Base-by-base conservation (phyloP, 2,329 filamentous ascomycete species). In the Xylaria hypoxylon region DNA sequence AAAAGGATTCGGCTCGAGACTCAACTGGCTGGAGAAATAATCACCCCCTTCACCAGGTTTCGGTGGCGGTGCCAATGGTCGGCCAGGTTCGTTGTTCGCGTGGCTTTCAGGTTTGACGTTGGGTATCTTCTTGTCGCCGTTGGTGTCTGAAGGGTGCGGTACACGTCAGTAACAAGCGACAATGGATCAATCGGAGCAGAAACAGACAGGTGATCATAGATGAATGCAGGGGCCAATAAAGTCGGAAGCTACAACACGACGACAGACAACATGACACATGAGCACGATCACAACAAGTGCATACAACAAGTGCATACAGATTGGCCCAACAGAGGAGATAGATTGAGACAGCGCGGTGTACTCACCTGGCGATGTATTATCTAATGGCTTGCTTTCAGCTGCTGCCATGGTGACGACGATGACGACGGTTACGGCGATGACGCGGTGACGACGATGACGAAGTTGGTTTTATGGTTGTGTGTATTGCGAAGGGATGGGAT, bases 1-100 rank as follows among this genome's bases (percentile, higher is more conserved):
- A 76, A 99, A 98, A 8, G 96, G 95, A 80, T 99, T 98, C 67
- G 94, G 94, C 83, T 98, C 96, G 78, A 92, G 87, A 74, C 87
- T 90, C 77, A 94, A 85, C 69, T 86, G 83, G 65, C 83, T 84
- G 59, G 86, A 86, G 78, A 93, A 93, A 80, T 91, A 93, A 76
- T 93, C 90, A 40, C 68, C 67, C 3, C 59, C 67, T 76, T 86
- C 86, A 69, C 81, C 81, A 62, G 89, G 87, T 79, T 90, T 89
- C 65, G 90, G 90, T 62, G 91, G 90, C 72, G 90, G 90, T 71
- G 90, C 89, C 75, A 93, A 85, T 62, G 90, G 88, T 80, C 88
- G 88, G 75, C 88, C 82, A 61, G 81, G 78, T 77, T 90, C 88
- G 78, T 83, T 83, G 83, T 67, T 86, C 74, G 84, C 78, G 71